A percentile compares a stretch with the other conserved stretches of the same genome.
Conservation (phyloP, 805 yeast species). For the Yarrowia sp. region DNA sequence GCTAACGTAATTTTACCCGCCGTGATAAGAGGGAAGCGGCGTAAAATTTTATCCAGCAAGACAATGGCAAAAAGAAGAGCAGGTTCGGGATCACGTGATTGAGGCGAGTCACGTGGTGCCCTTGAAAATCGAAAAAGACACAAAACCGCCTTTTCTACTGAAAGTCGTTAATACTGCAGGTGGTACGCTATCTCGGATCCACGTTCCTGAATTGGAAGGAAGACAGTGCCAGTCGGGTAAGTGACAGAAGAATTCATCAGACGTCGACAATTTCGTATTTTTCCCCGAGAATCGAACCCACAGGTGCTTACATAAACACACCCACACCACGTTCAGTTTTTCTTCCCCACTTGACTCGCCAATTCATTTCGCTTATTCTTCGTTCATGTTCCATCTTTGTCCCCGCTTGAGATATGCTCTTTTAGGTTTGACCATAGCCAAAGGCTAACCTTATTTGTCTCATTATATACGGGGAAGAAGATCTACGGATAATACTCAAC, state of each 20-base stretch:
- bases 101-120: neutral
- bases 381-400: neutral
- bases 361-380: slow-evolving; percentile 1
- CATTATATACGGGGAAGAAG: neutral
- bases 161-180: neutral
- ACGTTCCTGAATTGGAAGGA: slow-evolving; percentile 32
- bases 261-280: no score
- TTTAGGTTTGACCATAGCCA: no score
- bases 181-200: slow-evolving; percentile 19
- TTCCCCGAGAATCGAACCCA: no score
- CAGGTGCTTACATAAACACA: no score
- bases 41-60: neutral
- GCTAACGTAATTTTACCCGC: slow-evolving; percentile 19
- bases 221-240: neutral
- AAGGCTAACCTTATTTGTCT: neutral
- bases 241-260: neutral
- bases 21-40: neutral
- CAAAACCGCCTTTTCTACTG: neutral
- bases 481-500: neutral
- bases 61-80: neutral
- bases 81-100: neutral
- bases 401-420: neutral
- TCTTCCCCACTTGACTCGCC: neutral
- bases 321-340: no score
- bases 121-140: neutral